Evolutionary conservation across 768 basidiomycete species (phyloP).

Genomic region (Pluteus cervinus): DNA sequence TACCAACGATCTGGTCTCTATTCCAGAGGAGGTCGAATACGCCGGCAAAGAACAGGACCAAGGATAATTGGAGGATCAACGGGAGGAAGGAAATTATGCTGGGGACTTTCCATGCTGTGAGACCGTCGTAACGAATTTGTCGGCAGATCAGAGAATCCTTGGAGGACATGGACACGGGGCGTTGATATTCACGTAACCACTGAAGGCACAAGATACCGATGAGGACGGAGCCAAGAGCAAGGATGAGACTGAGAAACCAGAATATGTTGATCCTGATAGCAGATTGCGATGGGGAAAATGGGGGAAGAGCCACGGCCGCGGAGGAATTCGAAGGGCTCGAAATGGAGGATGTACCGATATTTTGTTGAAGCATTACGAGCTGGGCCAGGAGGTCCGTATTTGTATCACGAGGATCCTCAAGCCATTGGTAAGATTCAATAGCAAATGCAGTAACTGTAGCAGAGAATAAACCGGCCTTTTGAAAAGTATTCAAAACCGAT

Average conservation of each 20-base stretch:
- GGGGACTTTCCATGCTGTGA: conserved; percentile 17
- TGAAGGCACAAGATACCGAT: conserved; percentile 19
- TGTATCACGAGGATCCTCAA: too few relatives aligned
- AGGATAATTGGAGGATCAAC: conserved; percentile 15
- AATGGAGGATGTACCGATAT: too few relatives aligned
- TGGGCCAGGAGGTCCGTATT: too few relatives aligned
- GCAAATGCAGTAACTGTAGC: conserved; percentile 16
- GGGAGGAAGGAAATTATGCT: conserved; percentile 17
- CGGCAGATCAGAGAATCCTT: conserved; percentile 16
- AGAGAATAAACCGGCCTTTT: conserved; percentile 19
- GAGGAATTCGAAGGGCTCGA: too few relatives aligned
- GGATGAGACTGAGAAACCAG: conserved; percentile 17
- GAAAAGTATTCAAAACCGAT: too few relatives aligned
- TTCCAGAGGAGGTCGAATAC: conserved; percentile 19
- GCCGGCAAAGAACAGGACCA: conserved; percentile 21
- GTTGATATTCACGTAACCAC: conserved; percentile 19
- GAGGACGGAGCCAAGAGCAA: conserved; percentile 17
- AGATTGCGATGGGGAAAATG: conserved; percentile 7
- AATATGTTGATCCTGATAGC: conserved; percentile 18
- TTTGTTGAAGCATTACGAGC: too few relatives aligned
- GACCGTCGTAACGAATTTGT: conserved; percentile 18
- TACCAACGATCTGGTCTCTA: conserved; percentile 11
- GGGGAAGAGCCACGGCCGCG: too few relatives aligned
- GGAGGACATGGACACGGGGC: conserved; percentile 12
- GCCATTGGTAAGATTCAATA: conserved; percentile 12